Conservation (phyloP, 2,329 filamentous ascomycete genomes). For the Penicillium sp. region DNA sequence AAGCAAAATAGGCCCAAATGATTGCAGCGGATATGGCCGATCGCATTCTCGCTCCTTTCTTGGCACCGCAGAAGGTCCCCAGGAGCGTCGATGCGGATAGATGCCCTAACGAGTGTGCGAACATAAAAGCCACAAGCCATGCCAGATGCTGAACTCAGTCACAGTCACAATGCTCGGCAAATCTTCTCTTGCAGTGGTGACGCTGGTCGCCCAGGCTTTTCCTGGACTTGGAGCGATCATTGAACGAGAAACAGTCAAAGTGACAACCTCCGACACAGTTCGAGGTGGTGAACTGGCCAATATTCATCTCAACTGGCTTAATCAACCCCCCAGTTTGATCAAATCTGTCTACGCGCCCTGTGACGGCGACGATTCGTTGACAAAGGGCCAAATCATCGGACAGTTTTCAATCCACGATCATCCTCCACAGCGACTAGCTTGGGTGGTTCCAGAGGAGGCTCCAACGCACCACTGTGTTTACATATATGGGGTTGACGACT, state of each 20-base stretch:
- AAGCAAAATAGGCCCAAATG: background rate
- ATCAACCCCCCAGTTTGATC: background rate
- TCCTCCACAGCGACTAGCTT: conserved; percentile 10
- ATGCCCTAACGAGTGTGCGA: background rate
- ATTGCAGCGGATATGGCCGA: background rate
- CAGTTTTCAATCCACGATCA: background rate
- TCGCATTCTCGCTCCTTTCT: background rate
- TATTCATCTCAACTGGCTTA: conserved; percentile 6
- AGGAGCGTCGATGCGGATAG: background rate
- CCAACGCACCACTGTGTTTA: conserved; percentile 4
- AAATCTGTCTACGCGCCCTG: conserved; percentile 6
- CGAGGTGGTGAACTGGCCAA: conserved; percentile 10
- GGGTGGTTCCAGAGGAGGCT: conserved; percentile 11
- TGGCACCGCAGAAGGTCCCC: conserved; percentile 9
- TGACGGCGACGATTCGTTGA: background rate
- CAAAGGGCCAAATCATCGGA: conserved; percentile 1
- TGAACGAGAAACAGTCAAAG: background rate
- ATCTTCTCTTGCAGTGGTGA: background rate
- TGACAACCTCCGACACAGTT: conserved; percentile 7
- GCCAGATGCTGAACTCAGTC: background rate
- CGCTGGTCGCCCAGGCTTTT: background rate
- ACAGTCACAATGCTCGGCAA: background rate
- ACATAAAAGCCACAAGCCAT: background rate
- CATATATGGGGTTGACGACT: background rate
- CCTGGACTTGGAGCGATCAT: background rate